These are phyloP conservation scores for Solanum raphanifolium DNA, from an alignment of 257 asterid species.

Conservation along the genomic window DNA sequence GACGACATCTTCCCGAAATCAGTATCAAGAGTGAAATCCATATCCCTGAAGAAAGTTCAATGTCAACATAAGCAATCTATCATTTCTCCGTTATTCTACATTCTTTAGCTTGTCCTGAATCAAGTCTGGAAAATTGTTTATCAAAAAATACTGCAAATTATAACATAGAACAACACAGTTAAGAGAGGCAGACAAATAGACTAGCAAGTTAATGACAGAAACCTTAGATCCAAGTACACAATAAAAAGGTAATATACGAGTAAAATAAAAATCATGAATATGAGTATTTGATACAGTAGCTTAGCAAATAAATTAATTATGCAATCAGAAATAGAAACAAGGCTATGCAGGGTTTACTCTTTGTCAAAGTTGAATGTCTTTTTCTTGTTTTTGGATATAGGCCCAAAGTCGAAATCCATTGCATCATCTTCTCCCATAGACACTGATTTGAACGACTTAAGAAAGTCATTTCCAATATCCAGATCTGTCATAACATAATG, in stretches of 20 bases:
- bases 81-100: background rate
- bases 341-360: conserved; percentile 32
- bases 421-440: conserved; percentile 46
- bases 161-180: background rate
- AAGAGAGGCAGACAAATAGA: background rate
- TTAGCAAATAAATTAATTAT: conserved; percentile 7
- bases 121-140: background rate
- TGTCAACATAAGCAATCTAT: background rate
- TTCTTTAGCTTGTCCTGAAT: conserved; percentile 1
- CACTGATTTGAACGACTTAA: conserved; percentile 68
- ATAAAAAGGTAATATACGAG: background rate
- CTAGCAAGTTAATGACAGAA: background rate
- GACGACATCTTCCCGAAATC: conserved; percentile 77
- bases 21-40: conserved; percentile 75
- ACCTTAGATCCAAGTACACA: background rate
- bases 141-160: background rate
- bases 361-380: conserved; percentile 56
- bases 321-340: conserved; percentile 3
- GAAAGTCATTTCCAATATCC: conserved; percentile 76
- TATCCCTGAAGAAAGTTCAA: conserved; percentile 48
- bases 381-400: conserved; percentile 62
- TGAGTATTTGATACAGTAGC: background rate
- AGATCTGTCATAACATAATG: conserved; percentile 43
- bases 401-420: conserved; percentile 68
- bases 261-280: background rate